These are phyloP conservation scores for Capsicum rhomboideum DNA, from an alignment of 257 asterid species.

Conservation along the genomic window DNA sequence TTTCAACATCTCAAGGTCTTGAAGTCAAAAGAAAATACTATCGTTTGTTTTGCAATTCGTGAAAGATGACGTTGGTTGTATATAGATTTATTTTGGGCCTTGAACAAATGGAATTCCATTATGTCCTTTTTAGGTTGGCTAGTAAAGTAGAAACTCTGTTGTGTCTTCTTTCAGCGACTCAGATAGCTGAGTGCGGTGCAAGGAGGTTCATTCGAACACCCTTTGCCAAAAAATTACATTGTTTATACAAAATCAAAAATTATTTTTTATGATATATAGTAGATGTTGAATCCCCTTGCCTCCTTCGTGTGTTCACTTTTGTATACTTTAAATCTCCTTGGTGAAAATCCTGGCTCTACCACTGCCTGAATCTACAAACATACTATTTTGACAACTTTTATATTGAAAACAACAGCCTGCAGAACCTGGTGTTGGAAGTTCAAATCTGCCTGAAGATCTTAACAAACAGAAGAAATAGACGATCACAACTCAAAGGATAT, in stretches of 20 bases:
- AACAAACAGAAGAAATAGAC: not conserved
- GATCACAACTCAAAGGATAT: not conserved
- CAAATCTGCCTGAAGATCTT: not conserved
- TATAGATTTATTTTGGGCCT: not conserved
- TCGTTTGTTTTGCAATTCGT: not conserved
- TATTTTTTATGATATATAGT: not conserved
- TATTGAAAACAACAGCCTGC: not conserved
- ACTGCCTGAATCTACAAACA: not conserved
- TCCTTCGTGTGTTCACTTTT: not conserved
- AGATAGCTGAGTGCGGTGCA: not conserved
- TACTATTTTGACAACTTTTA: not conserved
- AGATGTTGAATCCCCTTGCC: not conserved
- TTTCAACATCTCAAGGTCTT: not conserved
- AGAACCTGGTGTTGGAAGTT: not conserved
- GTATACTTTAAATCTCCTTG: not conserved
- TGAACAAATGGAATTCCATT: not conserved
- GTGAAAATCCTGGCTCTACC: not conserved
- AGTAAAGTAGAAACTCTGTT: not conserved
- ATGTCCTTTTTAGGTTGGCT: not conserved
- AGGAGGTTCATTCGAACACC: too few relatives aligned
- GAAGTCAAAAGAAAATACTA: not conserved
- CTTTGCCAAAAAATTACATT: too few relatives aligned
- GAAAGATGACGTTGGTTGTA: not conserved
- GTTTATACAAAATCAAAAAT: too few relatives aligned
- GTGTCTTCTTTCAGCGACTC: not conserved